Evolutionary conservation across 495 filamentous ascomycete genomes (phyloP), one percentile per base, ranked within the genome.

Genomic region (Tuber aestivum): DNA sequence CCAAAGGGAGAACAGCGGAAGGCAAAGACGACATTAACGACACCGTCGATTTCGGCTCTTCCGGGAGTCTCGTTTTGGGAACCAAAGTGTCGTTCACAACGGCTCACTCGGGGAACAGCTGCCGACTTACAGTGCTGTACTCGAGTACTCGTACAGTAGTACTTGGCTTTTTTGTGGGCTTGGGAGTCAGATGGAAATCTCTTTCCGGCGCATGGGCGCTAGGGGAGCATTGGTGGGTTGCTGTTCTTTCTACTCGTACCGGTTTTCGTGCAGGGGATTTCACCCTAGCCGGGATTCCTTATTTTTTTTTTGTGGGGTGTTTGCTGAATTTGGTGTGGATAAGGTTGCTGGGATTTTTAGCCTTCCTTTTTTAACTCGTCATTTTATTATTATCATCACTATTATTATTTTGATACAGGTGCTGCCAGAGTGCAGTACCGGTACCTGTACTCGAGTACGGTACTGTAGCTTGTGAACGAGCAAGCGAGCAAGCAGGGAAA

Each of bases 281-380:
- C 56, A 65, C 27, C 16, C 7, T 35, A 5, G 14, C 56, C 14
- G 27, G 56, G 56, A 8, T 65, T 65, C 56, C 56, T 7, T 7
- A n/a, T n/a, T 7, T 40, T 8, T 35, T 65, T 65, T 65, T 65
- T 3, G 56, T 16, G 50, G 27, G 27, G 14, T 18, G n/a, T 65
- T 65, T 35, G n/a, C 20, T 32, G 27, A 35, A 65, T 65, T 6
- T 65, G 27, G 56, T 65, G 32, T 65, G 27, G 56, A 65, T 65
- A 65, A 65, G 32, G 56, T 65, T 65, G 27, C 56, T 65, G 56
- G 56, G 27, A 65, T 65, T 65, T 65, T 65, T 35, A 14, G n/a
- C 27, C 27, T 32, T 32, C 27, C 14, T 35, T 65, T 65, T 65
- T 61, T 61, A 35, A 35, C 56, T 65, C 27, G 56, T 65, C 56